Evolutionary conservation across 306 rosid species (phyloP), one percentile per base, ranked within the genome.

Genomic region (Astragalus glycyphyllos): DNA sequence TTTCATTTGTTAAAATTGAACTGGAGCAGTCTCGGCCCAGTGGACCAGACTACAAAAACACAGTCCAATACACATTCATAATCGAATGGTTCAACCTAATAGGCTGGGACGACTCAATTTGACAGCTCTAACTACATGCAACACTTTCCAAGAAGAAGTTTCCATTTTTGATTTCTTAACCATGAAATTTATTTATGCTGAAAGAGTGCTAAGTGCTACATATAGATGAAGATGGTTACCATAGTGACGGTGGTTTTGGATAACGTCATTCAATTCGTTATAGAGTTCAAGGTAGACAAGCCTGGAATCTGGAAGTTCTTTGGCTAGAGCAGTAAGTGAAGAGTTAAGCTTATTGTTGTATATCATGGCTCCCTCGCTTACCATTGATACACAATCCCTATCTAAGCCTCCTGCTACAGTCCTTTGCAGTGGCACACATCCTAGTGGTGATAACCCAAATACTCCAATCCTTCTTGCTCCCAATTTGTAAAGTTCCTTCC

Each of bases 271-370:
- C 37, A 72, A 5, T 40, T 38, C 72, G 5, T 1, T 29, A 9
- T 78, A 84, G 46, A 32, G 5, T 37, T 84, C 91, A 47, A 85
- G 51, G 69, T 82, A 90, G 31, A 85, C 80, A 54, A 90, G 46
- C 55, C 68, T 82, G 5, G 91, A 65, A 59, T 77, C 55, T 13
- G 86, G 62, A 58, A 84, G 73, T 8, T 10, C 48, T 16, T 51
- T 29, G 5, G 42, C 78, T 51, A 85, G 60, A 15, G 82, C 79
- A 17, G 8, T 10, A 17, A 80, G 2, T 48, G 58, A 26, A 42
- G 80, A 31, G 16, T 42, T 23, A 49, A 90, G 84, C 80, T 84
- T 84, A 40, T 84, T 23, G 81, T 90, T 90, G 79, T 76, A 85
- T 55, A 84, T 48, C 29, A 2, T 5, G n/a, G 89, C 81, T 58